Evolutionary conservation across 306 rosid genomes (phyloP), one percentile per base, ranked within the genome.

Genomic region (Acmispon strigosus): DNA sequence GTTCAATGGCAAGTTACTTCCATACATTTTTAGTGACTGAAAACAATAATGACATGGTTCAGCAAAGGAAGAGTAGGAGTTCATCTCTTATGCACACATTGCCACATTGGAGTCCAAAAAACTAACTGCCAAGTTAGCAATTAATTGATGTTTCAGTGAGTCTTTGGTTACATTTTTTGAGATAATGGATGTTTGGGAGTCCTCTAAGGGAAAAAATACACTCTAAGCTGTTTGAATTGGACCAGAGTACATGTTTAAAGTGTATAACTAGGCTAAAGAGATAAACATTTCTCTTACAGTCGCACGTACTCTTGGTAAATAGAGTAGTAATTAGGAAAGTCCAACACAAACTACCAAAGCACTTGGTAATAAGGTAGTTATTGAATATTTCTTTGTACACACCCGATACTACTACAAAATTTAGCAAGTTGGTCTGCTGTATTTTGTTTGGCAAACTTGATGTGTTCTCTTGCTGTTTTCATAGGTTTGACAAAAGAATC

Each of bases 401-500:
- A 27, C 34, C 5, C 3, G 34, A 27, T 27, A 27, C 34, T 27
- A 27, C 34, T 27, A 27, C 0, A 27, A 27, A 4, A 27, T 27
- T 27, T 1, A 27, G 3, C 43, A 22, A 0, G 19, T 32, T 54
- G 32, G 7, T 72, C 20, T 36, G 1, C 32, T 73, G 11, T 58
- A 24, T 39, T 56, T 41, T 42, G 7, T 60, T 50, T 50, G 16
- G 39, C 7, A 57, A 69, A 27, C 14, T 64, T 73, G 59, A 34
- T 63, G 17, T 61, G 36, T 60, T 67, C 24, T 34, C 66, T 12
- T 73, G 43, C 51, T 72, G 17, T 73, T 52, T 69, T 77, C 75
- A 14, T 77, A 91, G 99, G 99, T 89, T 95, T 84, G 99, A 95
- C 81, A 95, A 89, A 82, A 87, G 97, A 83, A 95, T 91, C 49